A percentile compares a stretch with the other conserved stretches of the same genome.
Conservation (phyloP, 805 yeast species). For the Kluyveromyces siamensis region DNA sequence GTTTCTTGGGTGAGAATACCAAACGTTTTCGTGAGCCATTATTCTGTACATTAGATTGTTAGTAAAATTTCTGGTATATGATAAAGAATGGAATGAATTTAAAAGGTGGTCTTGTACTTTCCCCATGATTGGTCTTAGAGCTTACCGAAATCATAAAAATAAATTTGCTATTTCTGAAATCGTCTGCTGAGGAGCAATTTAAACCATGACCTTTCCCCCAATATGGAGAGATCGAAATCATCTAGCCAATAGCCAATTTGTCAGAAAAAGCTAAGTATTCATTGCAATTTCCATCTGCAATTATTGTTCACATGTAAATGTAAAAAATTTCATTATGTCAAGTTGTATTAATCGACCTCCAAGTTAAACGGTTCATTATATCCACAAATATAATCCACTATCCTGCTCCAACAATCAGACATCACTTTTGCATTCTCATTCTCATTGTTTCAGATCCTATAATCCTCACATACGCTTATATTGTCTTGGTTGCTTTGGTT, state of each 20-base stretch:
- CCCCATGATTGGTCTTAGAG: too few relatives aligned
- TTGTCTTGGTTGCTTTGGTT: slow-evolving; percentile 1
- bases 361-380: not conserved
- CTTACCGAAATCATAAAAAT: too few relatives aligned
- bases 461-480: slow-evolving; percentile 1
- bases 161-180: too few relatives aligned
- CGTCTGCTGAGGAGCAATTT: too few relatives aligned
- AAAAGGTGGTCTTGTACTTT: not conserved
- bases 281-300: too few relatives aligned
- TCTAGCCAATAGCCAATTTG: too few relatives aligned
- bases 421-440: not conserved
- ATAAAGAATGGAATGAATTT: not conserved
- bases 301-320: too few relatives aligned
- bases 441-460: not conserved
- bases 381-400: not conserved
- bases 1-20: slow-evolving; percentile 99
- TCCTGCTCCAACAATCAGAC: not conserved
- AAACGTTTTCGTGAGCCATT: slow-evolving; percentile 99
- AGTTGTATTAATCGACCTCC: not conserved
- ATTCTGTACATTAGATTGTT: slow-evolving; percentile 29
- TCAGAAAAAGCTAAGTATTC: too few relatives aligned
- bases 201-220: too few relatives aligned
- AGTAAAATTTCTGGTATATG: not conserved
- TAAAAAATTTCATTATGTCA: too few relatives aligned
- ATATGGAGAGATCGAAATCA: too few relatives aligned